phyloP scores from a whole-genome alignment of 2,329 filamentous ascomycete genomes.

The Fusarium sterilihyphosum region DNA sequence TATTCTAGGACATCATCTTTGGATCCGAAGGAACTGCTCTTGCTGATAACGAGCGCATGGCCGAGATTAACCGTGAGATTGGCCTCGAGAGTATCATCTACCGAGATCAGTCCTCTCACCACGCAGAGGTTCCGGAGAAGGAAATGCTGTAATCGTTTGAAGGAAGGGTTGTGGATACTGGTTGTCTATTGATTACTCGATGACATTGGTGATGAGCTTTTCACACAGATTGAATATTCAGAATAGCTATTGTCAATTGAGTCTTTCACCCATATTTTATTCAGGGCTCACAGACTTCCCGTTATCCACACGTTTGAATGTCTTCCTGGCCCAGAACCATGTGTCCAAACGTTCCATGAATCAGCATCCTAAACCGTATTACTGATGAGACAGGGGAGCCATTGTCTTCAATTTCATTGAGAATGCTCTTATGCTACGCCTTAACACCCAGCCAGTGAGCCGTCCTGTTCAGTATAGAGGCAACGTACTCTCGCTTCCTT shows the following conservation, averaged over 20 bases:
- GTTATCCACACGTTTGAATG: not conserved
- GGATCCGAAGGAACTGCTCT: conserved; percentile 72
- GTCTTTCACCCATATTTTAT: not conserved
- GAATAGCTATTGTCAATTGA: not conserved
- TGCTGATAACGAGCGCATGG: conserved; percentile 75
- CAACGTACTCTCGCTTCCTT: not conserved
- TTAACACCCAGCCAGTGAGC: not conserved
- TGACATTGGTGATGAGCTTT: not conserved
- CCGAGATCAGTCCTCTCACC: not conserved
- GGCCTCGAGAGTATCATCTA: conserved; percentile 55
- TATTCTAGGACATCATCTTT: conserved; percentile 68
- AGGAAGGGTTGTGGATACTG: too few species aligned
- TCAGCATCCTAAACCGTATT: too few species aligned
- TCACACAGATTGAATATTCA: not conserved
- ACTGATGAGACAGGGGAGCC: too few species aligned
- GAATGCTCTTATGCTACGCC: too few species aligned
- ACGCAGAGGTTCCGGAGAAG: not conserved
- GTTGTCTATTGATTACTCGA: not conserved
- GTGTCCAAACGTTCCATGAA: too few species aligned
- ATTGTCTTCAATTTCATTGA: too few species aligned
- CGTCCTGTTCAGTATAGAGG: too few species aligned
- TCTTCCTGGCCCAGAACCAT: too few species aligned
- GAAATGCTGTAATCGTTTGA: not conserved
- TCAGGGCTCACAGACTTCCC: too few species aligned
- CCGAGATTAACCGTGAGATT: conserved; percentile 76